Evolutionary conservation across 331 rosid genomes (phyloP), one percentile per base, ranked within the genome.

Genomic region (Malus hybrid): DNA sequence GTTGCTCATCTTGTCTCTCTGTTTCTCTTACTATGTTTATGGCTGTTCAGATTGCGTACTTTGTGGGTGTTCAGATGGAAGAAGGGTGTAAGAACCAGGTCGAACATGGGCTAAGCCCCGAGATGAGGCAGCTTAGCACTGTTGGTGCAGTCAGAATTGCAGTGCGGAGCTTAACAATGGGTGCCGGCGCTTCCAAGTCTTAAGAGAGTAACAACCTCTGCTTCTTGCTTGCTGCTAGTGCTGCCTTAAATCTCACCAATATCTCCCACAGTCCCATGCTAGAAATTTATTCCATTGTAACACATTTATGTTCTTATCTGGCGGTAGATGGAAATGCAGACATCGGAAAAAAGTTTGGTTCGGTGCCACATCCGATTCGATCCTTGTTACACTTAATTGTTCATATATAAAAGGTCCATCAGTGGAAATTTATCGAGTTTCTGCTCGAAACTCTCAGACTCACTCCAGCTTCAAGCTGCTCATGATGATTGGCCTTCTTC

Each of bases 11-110:
- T 64, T 70, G 14, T 59, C 32, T 5, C 71, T 63, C 64, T 13
- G 5, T 12, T 33, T 74, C 32, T 67, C 88, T 77, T 70, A 50
- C 81, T 46, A 8, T 31, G 77, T 72, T 50, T 78, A 39, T 73
- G 79, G 71, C 33, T 81, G 70, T 74, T 76, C 91, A 92, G 97
- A 84, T 90, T 75, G 99, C 98, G 34, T 92, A 92, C 81, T 88
- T 88, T 61, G 97, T 89, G 80, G 97, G 89, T 34, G 93, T 95
- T 72, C 97, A 92, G 82, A 85, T 88, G 77, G 98, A 95, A 77
- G 97, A 85, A 60, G 90, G 71, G 42, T 33, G 84, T 72, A 77
- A 80, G 61, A 79, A 28, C 67, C 83, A 85, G 63, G 91, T 79
- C 13, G 82, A 72, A 34, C 91, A 55, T 50, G 87, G 90, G 59